Conservation (phyloP, 2,329 filamentous ascomycete species). For the Diaporthe australafricana region DNA sequence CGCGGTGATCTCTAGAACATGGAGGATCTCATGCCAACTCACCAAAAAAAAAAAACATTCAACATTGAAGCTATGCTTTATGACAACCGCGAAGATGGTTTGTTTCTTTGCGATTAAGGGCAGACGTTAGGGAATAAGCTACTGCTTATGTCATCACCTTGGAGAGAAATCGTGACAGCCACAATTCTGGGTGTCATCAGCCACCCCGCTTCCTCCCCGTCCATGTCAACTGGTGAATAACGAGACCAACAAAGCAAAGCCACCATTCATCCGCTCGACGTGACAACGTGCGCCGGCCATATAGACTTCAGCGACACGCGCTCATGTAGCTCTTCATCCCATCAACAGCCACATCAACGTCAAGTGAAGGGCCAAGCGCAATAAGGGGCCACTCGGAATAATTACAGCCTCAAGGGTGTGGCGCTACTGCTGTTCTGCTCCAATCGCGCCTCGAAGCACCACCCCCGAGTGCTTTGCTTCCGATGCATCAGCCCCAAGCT, state of each 20-base stretch:
- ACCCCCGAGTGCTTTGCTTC: slow-evolving; percentile 3
- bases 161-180: background rate
- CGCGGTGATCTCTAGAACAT: too few species aligned
- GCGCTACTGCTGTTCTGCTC: slow-evolving; percentile 23
- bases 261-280: background rate
- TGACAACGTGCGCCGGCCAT: background rate
- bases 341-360: slow-evolving; percentile 1
- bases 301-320: background rate
- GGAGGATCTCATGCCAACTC: too few species aligned
- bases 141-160: too few species aligned
- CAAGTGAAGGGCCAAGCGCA: background rate
- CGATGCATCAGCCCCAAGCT: slow-evolving; percentile 18
- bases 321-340: background rate
- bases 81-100: too few species aligned
- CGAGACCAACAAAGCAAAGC: background rate
- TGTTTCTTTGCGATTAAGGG: too few species aligned
- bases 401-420: slow-evolving; percentile 23
- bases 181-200: background rate
- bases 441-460: slow-evolving; percentile 13
- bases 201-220: background rate
- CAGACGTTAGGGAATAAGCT: too few species aligned
- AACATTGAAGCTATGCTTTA: too few species aligned
- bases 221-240: background rate
- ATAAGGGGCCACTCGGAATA: slow-evolving; percentile 23
- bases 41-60: too few species aligned